Evolutionary conservation across 345 rosid genomes (phyloP).

Genomic region (Turritis glabra): DNA sequence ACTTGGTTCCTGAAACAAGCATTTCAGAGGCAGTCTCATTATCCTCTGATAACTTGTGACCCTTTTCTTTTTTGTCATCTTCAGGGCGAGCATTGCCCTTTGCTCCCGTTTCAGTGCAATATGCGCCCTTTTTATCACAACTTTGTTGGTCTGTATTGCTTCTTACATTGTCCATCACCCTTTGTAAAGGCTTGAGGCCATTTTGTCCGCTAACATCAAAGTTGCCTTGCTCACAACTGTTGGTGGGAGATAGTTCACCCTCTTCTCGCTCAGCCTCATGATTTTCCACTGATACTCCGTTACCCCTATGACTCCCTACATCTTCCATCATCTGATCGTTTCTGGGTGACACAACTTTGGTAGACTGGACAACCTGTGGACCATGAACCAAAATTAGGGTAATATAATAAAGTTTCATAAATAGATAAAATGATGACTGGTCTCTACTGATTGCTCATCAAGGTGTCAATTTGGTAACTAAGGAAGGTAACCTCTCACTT

Average conservation of each 20-base stretch:
- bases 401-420: background rate
- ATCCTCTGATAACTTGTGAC: conserved; percentile 68
- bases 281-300: conserved; percentile 49
- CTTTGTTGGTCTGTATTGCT: conserved; percentile 52
- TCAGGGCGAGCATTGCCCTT: conserved; percentile 63
- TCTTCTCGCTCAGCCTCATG: conserved; percentile 84
- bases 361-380: conserved; percentile 55
- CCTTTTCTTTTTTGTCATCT: conserved; percentile 54
- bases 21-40: conserved; percentile 72
- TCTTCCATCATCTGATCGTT: conserved; percentile 53
- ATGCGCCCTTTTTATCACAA: conserved; percentile 41
- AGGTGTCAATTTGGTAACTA: background rate
- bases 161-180: conserved; percentile 51
- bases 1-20: conserved; percentile 72
- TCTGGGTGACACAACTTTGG: conserved; percentile 42
- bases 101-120: conserved; percentile 54
- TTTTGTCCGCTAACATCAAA: conserved; percentile 64
- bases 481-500: background rate
- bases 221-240: conserved; percentile 77
- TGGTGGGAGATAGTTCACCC: conserved; percentile 89
- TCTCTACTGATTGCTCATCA: background rate
- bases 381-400: conserved; percentile 18
- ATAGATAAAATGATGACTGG: conserved; percentile 2
- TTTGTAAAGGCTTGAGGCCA: conserved; percentile 49
- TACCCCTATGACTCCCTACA: conserved; percentile 45